Conservation (phyloP, 2,329 filamentous ascomycete genomes). For the Ophiosphaerella korrae region DNA sequence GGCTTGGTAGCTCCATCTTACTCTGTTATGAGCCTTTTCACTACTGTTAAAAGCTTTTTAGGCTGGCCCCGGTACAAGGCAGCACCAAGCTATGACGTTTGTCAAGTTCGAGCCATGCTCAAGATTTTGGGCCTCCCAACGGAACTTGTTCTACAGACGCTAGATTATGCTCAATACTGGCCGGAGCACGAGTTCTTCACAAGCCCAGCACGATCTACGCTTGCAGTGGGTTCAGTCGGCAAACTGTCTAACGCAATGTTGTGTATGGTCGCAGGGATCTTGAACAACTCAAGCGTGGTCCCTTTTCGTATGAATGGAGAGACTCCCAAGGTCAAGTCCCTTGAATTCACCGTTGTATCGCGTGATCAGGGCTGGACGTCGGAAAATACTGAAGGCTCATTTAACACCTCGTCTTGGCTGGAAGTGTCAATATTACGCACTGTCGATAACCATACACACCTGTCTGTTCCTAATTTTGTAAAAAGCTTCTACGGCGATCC, state of each 20-base stretch:
- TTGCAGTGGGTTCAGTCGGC: conserved; percentile 5
- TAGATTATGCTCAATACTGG: conserved; percentile 37
- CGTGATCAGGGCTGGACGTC: conserved; percentile 43
- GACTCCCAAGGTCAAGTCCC: conserved; percentile 24
- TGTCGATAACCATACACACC: background rate
- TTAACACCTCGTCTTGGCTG: conserved; percentile 39
- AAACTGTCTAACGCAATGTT: conserved; percentile 15
- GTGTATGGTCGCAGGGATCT: conserved; percentile 22
- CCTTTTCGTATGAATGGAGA: conserved; percentile 13
- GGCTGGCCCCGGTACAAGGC: background rate
- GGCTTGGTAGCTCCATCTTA: background rate
- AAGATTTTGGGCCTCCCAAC: conserved; percentile 30
- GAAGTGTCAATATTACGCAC: conserved; percentile 38
- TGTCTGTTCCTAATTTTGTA: conserved; percentile 9
- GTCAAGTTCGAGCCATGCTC: conserved; percentile 27
- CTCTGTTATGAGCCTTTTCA: conserved; percentile 3
- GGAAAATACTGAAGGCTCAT: conserved; percentile 30
- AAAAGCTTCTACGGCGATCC: conserved; percentile 3
- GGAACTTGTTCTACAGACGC: conserved; percentile 36
- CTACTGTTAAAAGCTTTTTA: conserved; percentile 1
- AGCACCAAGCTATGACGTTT: conserved; percentile 30
- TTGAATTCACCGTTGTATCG: conserved; percentile 31
- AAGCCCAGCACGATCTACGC: background rate
- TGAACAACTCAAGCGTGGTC: conserved; percentile 9
- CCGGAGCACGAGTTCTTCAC: conserved; percentile 9